Evolutionary conservation across 768 basidiomycete genomes (phyloP).

Genomic region (Dioszegia aurantiaca): DNA sequence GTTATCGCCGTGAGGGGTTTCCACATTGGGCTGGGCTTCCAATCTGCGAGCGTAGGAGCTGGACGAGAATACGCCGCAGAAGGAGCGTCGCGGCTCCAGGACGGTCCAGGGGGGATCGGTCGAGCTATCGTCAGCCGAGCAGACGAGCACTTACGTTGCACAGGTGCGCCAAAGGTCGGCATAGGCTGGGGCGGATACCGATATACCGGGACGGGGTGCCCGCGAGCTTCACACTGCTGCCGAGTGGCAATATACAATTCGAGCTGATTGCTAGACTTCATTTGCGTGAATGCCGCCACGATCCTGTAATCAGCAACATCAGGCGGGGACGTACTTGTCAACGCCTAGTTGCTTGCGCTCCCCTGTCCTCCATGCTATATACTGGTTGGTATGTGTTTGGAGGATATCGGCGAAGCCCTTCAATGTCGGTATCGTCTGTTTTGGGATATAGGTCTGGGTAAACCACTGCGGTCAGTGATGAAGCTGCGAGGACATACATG

Average conservation of each 20-base stretch:
- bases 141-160: no score
- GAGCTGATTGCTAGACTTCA: slow-evolving; percentile 22
- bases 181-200: slow-evolving; percentile 13
- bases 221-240: slow-evolving; percentile 27
- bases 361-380: slow-evolving; percentile 18
- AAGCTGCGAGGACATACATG: slow-evolving; percentile 16
- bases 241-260: slow-evolving; percentile 19
- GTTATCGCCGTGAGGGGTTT: slow-evolving; percentile 46
- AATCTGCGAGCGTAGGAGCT: slow-evolving; percentile 26
- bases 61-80: neutral
- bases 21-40: slow-evolving; percentile 50
- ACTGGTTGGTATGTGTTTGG: slow-evolving; percentile 7
- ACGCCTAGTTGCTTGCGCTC: slow-evolving; percentile 34
- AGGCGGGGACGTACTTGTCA: slow-evolving; percentile 21
- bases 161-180: slow-evolving; percentile 40
- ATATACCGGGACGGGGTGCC: slow-evolving; percentile 13
- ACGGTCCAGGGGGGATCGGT: no score
- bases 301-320: slow-evolving; percentile 16
- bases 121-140: no score
- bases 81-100: no score
- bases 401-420: slow-evolving; percentile 20
- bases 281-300: slow-evolving; percentile 20
- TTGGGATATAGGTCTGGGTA: slow-evolving; percentile 25
- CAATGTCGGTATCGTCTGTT: slow-evolving; percentile 31
- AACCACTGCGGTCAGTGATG: slow-evolving; percentile 30